phyloP scores from a whole-genome alignment of 768 basidiomycete genomes.

The Lentinula sp. region DNA sequence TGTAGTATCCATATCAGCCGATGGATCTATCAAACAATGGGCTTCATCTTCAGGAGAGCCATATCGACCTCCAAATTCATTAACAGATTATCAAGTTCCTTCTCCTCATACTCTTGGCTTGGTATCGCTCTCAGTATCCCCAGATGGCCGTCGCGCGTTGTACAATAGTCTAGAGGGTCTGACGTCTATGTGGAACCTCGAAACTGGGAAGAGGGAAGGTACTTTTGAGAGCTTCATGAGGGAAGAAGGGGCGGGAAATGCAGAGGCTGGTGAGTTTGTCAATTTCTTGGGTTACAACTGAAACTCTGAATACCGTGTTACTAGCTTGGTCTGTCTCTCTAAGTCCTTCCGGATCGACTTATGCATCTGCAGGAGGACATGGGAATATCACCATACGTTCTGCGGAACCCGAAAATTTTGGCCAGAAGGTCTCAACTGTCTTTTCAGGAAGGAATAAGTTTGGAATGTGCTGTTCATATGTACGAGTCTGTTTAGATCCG shows the following conservation, averaged over 20 bases:
- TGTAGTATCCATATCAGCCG: constrained; percentile 68
- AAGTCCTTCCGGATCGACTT: constrained; percentile 69
- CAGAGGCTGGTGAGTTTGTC: constrained; percentile 60
- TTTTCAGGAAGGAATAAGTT: constrained; percentile 70
- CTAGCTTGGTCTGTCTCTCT: constrained; percentile 83
- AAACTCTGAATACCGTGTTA: background rate
- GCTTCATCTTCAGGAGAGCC: constrained; percentile 61
- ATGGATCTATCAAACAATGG: constrained; percentile 74
- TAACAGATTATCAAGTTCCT: constrained; percentile 22
- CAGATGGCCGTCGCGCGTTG: constrained; percentile 59
- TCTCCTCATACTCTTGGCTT: constrained; percentile 80
- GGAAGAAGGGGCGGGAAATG: constrained; percentile 30
- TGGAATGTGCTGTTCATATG: constrained; percentile 70
- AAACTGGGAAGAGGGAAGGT: constrained; percentile 52
- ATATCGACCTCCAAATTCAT: constrained; percentile 23
- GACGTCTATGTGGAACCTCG: constrained; percentile 69
- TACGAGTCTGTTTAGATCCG: constrained; percentile 24
- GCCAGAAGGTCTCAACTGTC: constrained; percentile 51
- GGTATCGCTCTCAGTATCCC: constrained; percentile 70
- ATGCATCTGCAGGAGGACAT: constrained; percentile 66
- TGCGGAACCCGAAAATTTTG: constrained; percentile 61
- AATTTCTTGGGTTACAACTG: background rate
- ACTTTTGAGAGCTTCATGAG: constrained; percentile 71
- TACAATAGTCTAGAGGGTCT: constrained; percentile 84
- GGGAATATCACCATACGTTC: constrained; percentile 73